Base-by-base conservation (phyloP, 1,139 yeast genomes). In the Sugiyamaella novakii region DNA sequence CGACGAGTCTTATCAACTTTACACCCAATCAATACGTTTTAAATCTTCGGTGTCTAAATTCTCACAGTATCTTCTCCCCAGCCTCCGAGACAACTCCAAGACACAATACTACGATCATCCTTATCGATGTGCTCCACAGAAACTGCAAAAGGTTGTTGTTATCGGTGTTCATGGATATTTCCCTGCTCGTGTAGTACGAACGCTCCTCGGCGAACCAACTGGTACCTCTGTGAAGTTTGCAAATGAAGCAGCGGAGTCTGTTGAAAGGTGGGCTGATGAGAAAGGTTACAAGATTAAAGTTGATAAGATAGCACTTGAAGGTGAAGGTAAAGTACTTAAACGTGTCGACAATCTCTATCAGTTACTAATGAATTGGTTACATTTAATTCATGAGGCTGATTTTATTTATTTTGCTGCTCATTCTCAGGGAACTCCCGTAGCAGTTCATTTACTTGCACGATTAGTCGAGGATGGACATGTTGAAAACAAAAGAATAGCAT, bases 131-230 rank as follows among this genome's bases (percentile, higher is more conserved):
- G 39, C 54, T 2, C 61, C 65, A 0, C 56, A 53, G 10, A 55
- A 49, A 10, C 58, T 69, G 11, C 55, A 58, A 43, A 79, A 81
- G 52, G 84, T 84, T 1, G 76, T 92, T 36, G 85, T 92, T 27
- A 81, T 92, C 54, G 98, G 98, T 0, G 91, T 92, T 1, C 98
- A 92, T 70, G 98, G 98, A 0, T 92, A 91, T 61, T 88, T 92
- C 69, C 98, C 98, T 0, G 84, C 91, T 1, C 80, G 77, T 55
- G 83, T 88, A 78, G 77, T 92, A 1, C 73, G 98, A 47, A 89
- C 96, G 0, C 64, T 92, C 22, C 83, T 89, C 48, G 97, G 97
- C 1, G 88, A 88, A 51, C 97, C 97, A 3, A 88, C 94, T 12
- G 97, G 97, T 0, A 89, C 97, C 0, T 88, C 97, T 0, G 75